phyloP scores from a whole-genome alignment of 78 protist genomes.

The Parvularia atlantis region DNA sequence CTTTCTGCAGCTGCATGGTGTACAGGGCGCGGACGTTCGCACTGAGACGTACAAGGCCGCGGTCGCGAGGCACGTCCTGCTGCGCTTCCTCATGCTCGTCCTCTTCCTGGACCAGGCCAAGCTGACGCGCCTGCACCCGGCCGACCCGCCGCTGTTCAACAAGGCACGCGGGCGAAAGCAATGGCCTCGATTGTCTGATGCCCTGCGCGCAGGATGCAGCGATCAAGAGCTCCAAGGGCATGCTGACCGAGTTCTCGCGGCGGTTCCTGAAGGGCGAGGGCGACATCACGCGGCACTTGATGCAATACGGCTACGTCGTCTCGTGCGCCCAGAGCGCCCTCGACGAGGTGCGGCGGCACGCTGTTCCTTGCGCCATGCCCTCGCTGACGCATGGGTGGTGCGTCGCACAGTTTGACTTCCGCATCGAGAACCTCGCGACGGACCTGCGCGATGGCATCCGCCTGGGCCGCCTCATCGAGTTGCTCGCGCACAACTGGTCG shows the following conservation, averaged over 20 bases:
- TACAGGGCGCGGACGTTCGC: not conserved
- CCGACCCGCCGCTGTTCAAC: not conserved
- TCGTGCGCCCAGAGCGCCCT: not conserved
- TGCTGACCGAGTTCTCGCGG: not conserved
- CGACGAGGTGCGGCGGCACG: too few relatives aligned
- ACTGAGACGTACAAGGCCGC: not conserved
- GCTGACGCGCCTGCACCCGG: not conserved
- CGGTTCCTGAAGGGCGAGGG: not conserved
- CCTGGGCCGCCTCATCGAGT: not conserved
- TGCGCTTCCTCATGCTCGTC: not conserved
- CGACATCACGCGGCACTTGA: not conserved
- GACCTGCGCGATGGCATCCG: slow-evolving; percentile 2
- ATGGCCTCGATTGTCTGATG: not conserved
- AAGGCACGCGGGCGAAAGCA: too few relatives aligned
- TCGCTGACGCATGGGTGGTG: too few relatives aligned
- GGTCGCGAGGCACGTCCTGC: not conserved
- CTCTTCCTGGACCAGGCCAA: not conserved
- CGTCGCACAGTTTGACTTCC: slow-evolving; percentile 3
- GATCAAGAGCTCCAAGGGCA: not conserved
- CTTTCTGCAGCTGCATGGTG: not conserved
- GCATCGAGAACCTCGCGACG: not conserved
- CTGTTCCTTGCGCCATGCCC: too few relatives aligned
- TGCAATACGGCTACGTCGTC: not conserved
- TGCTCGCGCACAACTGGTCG: not conserved
- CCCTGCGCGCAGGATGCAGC: not conserved